Conservation (phyloP, 441 rosid genomes). For the Jatropha podagrica region DNA sequence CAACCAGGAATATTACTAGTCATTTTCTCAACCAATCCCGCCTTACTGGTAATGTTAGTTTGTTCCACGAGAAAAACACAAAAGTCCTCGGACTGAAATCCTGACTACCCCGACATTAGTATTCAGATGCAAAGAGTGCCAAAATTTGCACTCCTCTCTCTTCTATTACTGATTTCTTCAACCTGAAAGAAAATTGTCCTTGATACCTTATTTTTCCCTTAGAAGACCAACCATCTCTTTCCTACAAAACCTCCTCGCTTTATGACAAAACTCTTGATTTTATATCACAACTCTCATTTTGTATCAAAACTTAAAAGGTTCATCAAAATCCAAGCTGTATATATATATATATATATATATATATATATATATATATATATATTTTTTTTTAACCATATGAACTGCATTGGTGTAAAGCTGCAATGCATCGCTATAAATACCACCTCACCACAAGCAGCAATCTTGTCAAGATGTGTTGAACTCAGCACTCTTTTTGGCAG, state of each 20-base stretch:
- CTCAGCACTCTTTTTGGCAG: conserved; percentile 23
- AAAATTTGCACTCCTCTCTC: conserved; percentile 24
- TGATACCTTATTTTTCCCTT: conserved; percentile 25
- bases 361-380: neutral
- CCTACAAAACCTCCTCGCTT: conserved; percentile 29
- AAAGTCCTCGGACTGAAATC: conserved; percentile 9
- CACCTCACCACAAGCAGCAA: conserved; percentile 21
- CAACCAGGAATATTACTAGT: conserved; percentile 13
- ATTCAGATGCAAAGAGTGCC: conserved; percentile 16
- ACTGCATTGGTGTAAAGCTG: conserved; percentile 30
- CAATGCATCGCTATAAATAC: conserved; percentile 23
- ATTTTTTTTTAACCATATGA: conserved; percentile 14
- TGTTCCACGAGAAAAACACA: neutral
- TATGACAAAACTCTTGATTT: conserved; percentile 29
- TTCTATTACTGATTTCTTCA: conserved; percentile 23
- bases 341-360: neutral
- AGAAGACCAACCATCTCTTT: conserved; percentile 18
- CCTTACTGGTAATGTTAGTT: conserved; percentile 19
- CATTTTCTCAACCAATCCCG: conserved; percentile 19
- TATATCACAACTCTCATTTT: conserved; percentile 22
- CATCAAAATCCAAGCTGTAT: conserved; percentile 25
- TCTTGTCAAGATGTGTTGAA: conserved; percentile 14
- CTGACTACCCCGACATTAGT: conserved; percentile 6
- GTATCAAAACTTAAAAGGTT: conserved; percentile 29
- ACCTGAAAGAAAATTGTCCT: conserved; percentile 21